A percentile compares a stretch with the other conserved stretches of the same genome.
phyloP scores from a whole-genome alignment of 2,329 filamentous ascomycete species.

The Epichloe festucae region DNA sequence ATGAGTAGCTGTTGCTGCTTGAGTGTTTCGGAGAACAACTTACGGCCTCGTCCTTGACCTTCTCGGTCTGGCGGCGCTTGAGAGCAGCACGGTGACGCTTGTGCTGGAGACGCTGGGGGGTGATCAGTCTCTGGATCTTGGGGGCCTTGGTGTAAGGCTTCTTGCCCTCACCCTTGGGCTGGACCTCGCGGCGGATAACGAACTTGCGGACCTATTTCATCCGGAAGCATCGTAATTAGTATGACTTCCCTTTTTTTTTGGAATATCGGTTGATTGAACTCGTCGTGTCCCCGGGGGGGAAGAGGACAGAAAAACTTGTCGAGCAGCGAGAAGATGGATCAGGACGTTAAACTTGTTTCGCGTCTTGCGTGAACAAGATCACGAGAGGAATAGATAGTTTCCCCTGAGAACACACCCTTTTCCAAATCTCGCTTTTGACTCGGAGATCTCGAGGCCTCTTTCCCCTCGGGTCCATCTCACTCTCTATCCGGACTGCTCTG shows the following conservation, averaged over 20 bases:
- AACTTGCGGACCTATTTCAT: constrained; percentile 83
- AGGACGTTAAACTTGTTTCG: background rate
- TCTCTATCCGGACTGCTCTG: constrained; percentile 41
- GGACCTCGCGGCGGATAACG: constrained; percentile 97
- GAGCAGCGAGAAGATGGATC: background rate
- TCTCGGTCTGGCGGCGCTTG: constrained; percentile 95
- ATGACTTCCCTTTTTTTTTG: constrained; percentile 6
- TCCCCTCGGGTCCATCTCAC: constrained; percentile 33
- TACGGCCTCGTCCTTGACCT: constrained; percentile 98
- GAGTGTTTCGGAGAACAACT: constrained; percentile 24
- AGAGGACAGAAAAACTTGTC: background rate
- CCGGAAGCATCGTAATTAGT: constrained; percentile 23
- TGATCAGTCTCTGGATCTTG: constrained; percentile 99
- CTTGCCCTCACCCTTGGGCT: constrained; percentile 95
- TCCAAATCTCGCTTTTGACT: background rate
- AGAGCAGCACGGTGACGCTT: constrained; percentile 97
- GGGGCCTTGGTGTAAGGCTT: constrained; percentile 99
- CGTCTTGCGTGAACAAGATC: background rate
- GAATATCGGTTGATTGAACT: constrained; percentile 1
- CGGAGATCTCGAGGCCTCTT: background rate
- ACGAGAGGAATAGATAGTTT: background rate
- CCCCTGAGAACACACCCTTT: background rate
- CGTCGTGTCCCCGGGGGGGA: constrained; percentile 10
- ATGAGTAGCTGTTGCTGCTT: background rate
- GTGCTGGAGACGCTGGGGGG: constrained; percentile 97